Evolutionary conservation across 176 grass and related monocot genomes (phyloP), one percentile per base, ranked within the genome.

Genomic region (Rhynchospora tenuis): DNA sequence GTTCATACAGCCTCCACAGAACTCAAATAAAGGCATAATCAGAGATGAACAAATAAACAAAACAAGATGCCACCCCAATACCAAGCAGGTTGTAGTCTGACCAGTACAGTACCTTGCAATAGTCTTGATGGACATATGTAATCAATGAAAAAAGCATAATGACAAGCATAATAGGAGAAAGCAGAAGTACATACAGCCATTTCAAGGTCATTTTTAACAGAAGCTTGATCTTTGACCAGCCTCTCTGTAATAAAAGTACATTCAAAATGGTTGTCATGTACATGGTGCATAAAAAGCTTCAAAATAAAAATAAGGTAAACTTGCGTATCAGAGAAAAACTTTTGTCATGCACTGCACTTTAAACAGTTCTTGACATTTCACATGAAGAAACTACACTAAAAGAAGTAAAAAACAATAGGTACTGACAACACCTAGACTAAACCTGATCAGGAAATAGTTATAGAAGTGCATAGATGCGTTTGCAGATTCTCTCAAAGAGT

Each of bases 131-230:
- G 47, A 75, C 23, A 43, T 74, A 74, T 74, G 4, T 54, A 75
- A 27, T 50, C 23, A 75, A 54, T 28, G 47, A 8, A 28, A 75
- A 55, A 51, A 38, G 33, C 31, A 38, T 38, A 38, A 38, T 2
- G 33, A 38, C 1, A 38, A 55, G 11, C 45, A 75, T 75, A 54
- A 52, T 5, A 29, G 28, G 24, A 75, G 27, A 0, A 0, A 84
- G 70, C 46, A 86, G 69, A 86, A 71, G 73, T 85, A 87, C 86
- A 29, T 94, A 98, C 95, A 86, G 87, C 75, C 89, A 94, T 88
- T 90, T 94, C 95, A 81, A 93, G 89, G 85, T 98, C 92, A 80
- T 87, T 94, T 89, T 98, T 94, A 85, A 93, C 85, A 3, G 92
- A 94, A 81, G 90, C 92, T 89, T 94, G 95, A 71, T 93, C 90